Conservation (phyloP, 2,329 filamentous ascomycete species). For the Kalaharituber pfeilii region DNA sequence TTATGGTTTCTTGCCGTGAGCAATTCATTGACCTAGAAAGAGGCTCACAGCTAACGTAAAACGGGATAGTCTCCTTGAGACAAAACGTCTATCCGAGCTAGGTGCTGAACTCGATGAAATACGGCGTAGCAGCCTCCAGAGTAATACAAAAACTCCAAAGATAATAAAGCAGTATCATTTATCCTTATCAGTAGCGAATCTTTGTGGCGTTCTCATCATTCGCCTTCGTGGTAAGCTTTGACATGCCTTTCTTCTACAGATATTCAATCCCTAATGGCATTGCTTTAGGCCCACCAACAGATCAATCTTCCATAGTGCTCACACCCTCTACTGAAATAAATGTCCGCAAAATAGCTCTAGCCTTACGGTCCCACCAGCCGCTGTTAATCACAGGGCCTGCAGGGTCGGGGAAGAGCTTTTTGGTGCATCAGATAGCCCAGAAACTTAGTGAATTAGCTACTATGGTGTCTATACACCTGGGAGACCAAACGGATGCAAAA, state of each 20-base stretch:
- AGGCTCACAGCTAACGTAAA: constrained; percentile 27
- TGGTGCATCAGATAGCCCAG: constrained; percentile 66
- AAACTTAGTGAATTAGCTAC: constrained; percentile 59
- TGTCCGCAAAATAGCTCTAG: constrained; percentile 47
- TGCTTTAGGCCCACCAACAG: constrained; percentile 35
- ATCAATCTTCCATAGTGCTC: constrained; percentile 28
- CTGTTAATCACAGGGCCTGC: constrained; percentile 66
- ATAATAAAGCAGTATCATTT: constrained; percentile 5
- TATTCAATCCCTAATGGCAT: constrained; percentile 24
- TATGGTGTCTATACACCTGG: constrained; percentile 89
- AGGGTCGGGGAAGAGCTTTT: constrained; percentile 77
- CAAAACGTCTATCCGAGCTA: constrained; percentile 30
- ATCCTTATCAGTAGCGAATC: constrained; percentile 12
- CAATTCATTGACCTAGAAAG: constrained; percentile 35
- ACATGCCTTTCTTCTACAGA: too few relatives aligned
- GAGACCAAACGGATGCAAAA: constrained; percentile 96
- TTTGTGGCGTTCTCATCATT: constrained; percentile 16
- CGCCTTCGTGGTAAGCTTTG: constrained; percentile 14
- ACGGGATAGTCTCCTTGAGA: constrained; percentile 15
- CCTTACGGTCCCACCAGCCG: constrained; percentile 51
- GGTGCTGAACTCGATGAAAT: constrained; percentile 20
- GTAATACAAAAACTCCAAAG: neutral
- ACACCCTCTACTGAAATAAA: constrained; percentile 60
- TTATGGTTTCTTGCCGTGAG: constrained; percentile 49
- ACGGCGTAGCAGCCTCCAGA: neutral